Evolutionary conservation across 176 grass and related monocot genomes (phyloP), one percentile per base, ranked within the genome.

Genomic region (Bonia amplexicaulis): DNA sequence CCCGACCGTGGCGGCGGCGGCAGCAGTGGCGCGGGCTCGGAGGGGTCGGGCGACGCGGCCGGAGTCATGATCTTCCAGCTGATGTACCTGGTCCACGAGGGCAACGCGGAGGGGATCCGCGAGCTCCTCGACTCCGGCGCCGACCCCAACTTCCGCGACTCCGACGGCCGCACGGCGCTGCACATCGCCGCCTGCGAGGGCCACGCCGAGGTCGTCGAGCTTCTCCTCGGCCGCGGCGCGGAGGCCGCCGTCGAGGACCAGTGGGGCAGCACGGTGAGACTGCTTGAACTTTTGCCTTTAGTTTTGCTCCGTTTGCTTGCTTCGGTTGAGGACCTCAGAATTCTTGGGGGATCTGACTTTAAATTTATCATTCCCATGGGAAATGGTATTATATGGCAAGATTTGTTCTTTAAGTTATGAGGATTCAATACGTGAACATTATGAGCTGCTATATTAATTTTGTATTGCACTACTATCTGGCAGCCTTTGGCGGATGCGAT

Each of bases 401-500:
- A 2, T 52, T 42, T 33, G 4, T 31, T 48, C 27, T 42, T 45
- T 74, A 65, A 53, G 3, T 84, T 60, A 26, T 0, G 60, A 55
- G 13, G 16, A 66, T 77, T 48, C 42, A 68, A 58, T 37, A 11
- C 26, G 44, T 5, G 29, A 48, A 73, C 71, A 23, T 73, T 58
- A 22, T 62, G 12, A 14, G 10, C 59, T 87, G n/a, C 83, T 68
- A 84, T 74, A 53, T 77, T 90, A 52, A 82, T 61, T 87, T 27
- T 78, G 31, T 71, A 2, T 79, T 74, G 8, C 74, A 1, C 82
- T 90, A 16, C 86, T 71, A 67, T 84, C 77, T 79, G 71, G 86
- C 90, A 99, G 96, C 96, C 96, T 65, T 89, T 99, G 80, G 96
- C 91, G 29, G 96, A 99, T 89, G 93, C 96, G n/a, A 91, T 96